Evolutionary conservation across 305 asterid species (phyloP).

Genomic region (Solanum hybrid): DNA sequence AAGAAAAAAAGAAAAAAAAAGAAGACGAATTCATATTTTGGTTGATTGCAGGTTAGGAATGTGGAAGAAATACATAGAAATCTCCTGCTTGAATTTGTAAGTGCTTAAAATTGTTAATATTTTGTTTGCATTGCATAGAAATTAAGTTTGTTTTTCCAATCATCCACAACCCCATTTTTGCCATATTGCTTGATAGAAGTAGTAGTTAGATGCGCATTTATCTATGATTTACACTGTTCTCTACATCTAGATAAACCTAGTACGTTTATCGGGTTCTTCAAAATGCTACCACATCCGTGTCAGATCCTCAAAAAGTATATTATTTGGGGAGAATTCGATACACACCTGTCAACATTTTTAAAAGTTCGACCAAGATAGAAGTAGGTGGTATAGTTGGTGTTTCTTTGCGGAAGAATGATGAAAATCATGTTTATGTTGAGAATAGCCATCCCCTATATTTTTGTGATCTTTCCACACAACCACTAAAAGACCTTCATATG

Average conservation of each 20-base stretch:
- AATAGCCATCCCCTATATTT: neutral
- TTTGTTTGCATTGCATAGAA: neutral
- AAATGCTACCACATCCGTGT: neutral
- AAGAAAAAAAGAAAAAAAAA: neutral
- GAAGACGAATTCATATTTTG: neutral
- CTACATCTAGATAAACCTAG: neutral
- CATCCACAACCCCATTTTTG: neutral
- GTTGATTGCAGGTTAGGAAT: conserved; percentile 43
- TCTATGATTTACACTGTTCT: neutral
- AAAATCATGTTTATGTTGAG: neutral
- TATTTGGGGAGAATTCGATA: neutral
- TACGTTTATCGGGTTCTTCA: neutral
- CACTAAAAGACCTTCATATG: neutral
- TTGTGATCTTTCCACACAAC: neutral
- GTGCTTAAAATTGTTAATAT: conserved; percentile 5
- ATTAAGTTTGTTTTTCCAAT: neutral
- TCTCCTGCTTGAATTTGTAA: conserved; percentile 58
- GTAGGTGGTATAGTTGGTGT: neutral
- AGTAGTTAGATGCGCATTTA: neutral
- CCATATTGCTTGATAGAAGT: neutral
- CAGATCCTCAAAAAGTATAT: neutral
- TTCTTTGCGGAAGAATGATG: neutral
- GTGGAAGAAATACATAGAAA: conserved; percentile 67
- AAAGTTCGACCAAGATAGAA: neutral
- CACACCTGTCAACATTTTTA: neutral